A percentile compares a stretch with the other conserved stretches of the same genome.
Evolutionary conservation across 257 asterid genomes (phyloP).

Genomic region (Ehretia macrophylla): DNA sequence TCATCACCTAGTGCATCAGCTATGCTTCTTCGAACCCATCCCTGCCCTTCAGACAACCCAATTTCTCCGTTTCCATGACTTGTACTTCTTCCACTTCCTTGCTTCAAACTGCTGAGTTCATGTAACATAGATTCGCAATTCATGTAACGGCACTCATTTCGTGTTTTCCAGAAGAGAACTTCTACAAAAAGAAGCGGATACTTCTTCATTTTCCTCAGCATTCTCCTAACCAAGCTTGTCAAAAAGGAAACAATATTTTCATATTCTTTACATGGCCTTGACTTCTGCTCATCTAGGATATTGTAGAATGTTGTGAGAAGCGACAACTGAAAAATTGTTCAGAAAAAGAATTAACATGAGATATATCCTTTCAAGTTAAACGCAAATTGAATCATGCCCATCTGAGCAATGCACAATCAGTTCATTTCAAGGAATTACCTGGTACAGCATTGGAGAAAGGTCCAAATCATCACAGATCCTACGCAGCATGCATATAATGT

Average conservation of each 20-base stretch:
- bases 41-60: constrained; percentile 41
- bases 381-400: background rate
- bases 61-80: constrained; percentile 38
- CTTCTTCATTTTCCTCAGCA: constrained; percentile 84
- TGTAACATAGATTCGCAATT: constrained; percentile 71
- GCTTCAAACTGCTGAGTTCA: constrained; percentile 51
- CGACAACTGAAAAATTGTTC: constrained; percentile 58
- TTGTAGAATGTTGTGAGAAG: constrained; percentile 68
- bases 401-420: background rate
- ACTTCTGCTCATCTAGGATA: constrained; percentile 90
- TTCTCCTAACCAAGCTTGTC: constrained; percentile 70
- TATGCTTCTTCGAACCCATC: constrained; percentile 65
- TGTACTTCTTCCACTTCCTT: constrained; percentile 27
- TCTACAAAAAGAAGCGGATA: constrained; percentile 83
- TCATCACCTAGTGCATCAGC: constrained; percentile 99
- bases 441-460: constrained; percentile 92
- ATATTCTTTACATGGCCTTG: constrained; percentile 67
- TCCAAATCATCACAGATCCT: constrained; percentile 86
- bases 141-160: constrained; percentile 75
- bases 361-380: constrained; percentile 2
- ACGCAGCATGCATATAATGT: constrained; percentile 55
- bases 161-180: constrained; percentile 73
- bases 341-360: constrained; percentile 18
- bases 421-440: constrained; percentile 37
- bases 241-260: constrained; percentile 68